Base-by-base conservation (phyloP, 805 yeast genomes). In the Grigorovia transvaalensis region DNA sequence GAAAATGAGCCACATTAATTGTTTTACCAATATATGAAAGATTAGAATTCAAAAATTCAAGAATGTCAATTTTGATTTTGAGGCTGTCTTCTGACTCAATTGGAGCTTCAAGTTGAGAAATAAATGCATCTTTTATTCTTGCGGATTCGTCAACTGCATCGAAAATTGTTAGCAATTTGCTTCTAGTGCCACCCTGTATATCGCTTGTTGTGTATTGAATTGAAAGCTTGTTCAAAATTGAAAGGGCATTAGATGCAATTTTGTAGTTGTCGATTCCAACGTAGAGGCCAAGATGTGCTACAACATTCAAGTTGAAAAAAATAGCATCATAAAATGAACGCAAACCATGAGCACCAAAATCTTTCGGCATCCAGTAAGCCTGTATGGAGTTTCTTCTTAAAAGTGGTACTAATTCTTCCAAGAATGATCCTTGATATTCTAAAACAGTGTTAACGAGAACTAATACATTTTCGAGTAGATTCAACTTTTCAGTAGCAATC, bases 61-160 rank as follows among this genome's bases (percentile, higher is more conserved):
- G 66, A 6, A 89, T 65, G 15, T 76, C 74, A 33, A 80, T 62
- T 60, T 88, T 88, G 13, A 80, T 61, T 5, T 67, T 70, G 38
- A 82, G 64, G 17, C 70, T 68, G 7, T 71, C 67, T 8, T 70
- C 65, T n/a, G 61, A 57, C 1, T 68, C 66, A 43, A 75, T 71
- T 8, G 72, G 71, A 6, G 79, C 59, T 45, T 78, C 82, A 20
- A 84, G 59, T 60, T 88, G 95, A 44, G 80, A 77, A 44, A 87
- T 80, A 53, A 89, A 81, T 0, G 88, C 80, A 57, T 78, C 79
- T 54, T 85, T 79, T 42, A 91, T 85, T 56, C 90, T 75, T 1
- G 76, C 71, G 0, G 95, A 80, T 57, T 90, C 96, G 57, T 87
- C 87, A 35, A 85, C 79, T 15, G 89, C 83, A 59, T 83, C 85